phyloP scores from a whole-genome alignment of 495 filamentous ascomycete genomes.

The Penicillium goetzii region DNA sequence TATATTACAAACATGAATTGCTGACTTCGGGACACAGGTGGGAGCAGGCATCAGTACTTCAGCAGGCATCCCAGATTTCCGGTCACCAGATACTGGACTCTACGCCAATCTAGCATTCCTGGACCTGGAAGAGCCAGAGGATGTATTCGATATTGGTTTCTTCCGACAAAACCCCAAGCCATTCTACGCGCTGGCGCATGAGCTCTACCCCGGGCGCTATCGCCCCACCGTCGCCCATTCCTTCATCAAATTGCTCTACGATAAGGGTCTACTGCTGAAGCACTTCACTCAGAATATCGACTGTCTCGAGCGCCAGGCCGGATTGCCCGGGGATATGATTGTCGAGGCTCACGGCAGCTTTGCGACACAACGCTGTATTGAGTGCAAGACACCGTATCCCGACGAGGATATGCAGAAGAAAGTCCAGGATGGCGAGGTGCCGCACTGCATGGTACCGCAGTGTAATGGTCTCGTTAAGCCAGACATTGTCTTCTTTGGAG shows the following conservation, averaged over 20 bases:
- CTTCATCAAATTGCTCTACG: conserved; percentile 74
- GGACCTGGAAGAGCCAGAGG: conserved; percentile 79
- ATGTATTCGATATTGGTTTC: conserved; percentile 81
- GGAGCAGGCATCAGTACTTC: conserved; percentile 70
- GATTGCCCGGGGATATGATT: conserved; percentile 77
- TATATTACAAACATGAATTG: not conserved
- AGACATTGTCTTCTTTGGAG: conserved; percentile 97
- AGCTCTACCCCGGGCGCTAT: conserved; percentile 91
- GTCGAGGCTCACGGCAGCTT: conserved; percentile 96
- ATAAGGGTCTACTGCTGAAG: conserved; percentile 78
- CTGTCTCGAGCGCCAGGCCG: conserved; percentile 86
- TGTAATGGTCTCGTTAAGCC: conserved; percentile 91
- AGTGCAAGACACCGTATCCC: conserved; percentile 74
- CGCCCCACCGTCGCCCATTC: conserved; percentile 81
- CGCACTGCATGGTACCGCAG: conserved; percentile 57
- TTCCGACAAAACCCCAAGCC: conserved; percentile 83
- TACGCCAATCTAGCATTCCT: conserved; percentile 88
- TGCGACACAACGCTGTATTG: conserved; percentile 85
- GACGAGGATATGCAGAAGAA: conserved; percentile 70
- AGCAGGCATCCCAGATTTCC: conserved; percentile 88
- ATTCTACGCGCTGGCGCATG: conserved; percentile 88
- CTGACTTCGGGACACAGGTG: conserved; percentile 32
- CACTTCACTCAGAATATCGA: conserved; percentile 98
- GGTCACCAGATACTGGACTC: conserved; percentile 80
- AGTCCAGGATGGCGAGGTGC: conserved; percentile 65